A percentile compares a stretch with the other conserved stretches of the same genome.
These are phyloP conservation scores for Austroboletus eburneus DNA, from an alignment of 768 basidiomycete species.

Conservation along the genomic window DNA sequence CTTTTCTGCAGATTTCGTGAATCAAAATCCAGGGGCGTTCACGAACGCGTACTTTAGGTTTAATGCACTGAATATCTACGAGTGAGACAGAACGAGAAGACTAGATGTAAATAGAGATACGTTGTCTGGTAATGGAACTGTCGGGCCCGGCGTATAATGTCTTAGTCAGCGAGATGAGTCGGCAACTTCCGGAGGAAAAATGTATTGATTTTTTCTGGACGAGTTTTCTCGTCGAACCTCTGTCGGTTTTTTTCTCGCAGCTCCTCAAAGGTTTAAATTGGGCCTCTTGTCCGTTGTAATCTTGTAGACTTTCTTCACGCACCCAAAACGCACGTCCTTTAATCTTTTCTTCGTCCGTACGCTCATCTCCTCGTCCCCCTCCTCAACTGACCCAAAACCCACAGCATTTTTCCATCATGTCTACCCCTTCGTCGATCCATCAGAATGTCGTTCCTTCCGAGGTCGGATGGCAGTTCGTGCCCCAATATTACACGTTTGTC, in stretches of 20 bases:
- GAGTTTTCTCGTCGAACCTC: constrained; percentile 16
- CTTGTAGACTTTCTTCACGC: constrained; percentile 36
- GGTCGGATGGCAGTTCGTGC: constrained; percentile 99
- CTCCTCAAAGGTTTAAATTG: constrained; percentile 25
- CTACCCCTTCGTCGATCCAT: constrained; percentile 44
- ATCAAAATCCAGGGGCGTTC: background rate
- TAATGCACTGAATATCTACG: constrained; percentile 2
- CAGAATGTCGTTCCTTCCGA: constrained; percentile 81
- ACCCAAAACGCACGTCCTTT: constrained; percentile 30
- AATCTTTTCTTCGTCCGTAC: constrained; percentile 28
- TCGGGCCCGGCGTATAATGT: too few relatives aligned
- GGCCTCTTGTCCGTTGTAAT: constrained; percentile 31
- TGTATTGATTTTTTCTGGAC: constrained; percentile 15
- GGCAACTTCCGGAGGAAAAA: constrained; percentile 33
- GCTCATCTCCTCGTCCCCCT: constrained; percentile 6
- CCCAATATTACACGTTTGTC: constrained; percentile 98
- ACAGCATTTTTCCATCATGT: constrained; percentile 34
- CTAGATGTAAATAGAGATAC: too few relatives aligned
- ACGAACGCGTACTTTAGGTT: constrained; percentile 6
- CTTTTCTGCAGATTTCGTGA: constrained; percentile 6
- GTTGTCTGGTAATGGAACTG: too few relatives aligned
- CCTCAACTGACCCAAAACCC: background rate
- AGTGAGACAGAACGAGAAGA: too few relatives aligned
- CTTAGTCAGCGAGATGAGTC: constrained; percentile 27
- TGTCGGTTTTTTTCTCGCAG: constrained; percentile 19